Conservation (phyloP, 2,329 filamentous ascomycete species). For the Xylaria hypoxylon region DNA sequence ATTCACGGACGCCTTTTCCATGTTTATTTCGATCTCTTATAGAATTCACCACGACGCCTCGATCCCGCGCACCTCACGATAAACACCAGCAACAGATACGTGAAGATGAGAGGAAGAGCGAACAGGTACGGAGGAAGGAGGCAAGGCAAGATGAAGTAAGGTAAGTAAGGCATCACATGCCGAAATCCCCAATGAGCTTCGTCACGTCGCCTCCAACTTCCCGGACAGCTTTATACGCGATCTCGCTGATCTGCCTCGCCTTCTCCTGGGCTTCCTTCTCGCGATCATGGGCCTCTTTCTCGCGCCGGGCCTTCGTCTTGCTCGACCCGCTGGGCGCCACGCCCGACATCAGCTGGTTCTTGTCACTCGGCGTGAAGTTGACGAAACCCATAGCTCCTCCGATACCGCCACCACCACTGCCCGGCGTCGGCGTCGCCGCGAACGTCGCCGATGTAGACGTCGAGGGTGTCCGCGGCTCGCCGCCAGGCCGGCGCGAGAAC, state of each 20-base stretch:
- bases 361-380: slow-evolving; percentile 89
- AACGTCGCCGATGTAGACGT: slow-evolving; percentile 14
- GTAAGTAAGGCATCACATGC: neutral
- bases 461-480: slow-evolving; percentile 39
- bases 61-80: too few relatives aligned
- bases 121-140: neutral
- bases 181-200: slow-evolving; percentile 63
- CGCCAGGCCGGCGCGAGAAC: slow-evolving; percentile 46
- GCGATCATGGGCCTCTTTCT: slow-evolving; percentile 87
- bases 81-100: too few relatives aligned
- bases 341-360: slow-evolving; percentile 81
- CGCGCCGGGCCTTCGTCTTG: slow-evolving; percentile 93
- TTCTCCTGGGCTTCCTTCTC: slow-evolving; percentile 89
- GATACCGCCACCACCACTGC: slow-evolving; percentile 45
- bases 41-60: too few relatives aligned
- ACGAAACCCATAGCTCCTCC: slow-evolving; percentile 73
- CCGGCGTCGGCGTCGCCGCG: neutral
- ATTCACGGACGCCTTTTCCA: too few relatives aligned
- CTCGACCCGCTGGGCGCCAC: slow-evolving; percentile 91
- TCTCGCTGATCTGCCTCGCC: slow-evolving; percentile 74
- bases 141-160: neutral
- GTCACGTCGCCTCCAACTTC: slow-evolving; percentile 77
- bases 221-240: slow-evolving; percentile 74
- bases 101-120: too few relatives aligned
- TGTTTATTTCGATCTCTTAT: too few relatives aligned